Percentiles rank a stretch among this genome's conserved stretches.
These are phyloP conservation scores for Pyrus hybrid DNA, from an alignment of 331 rosid genomes.

Conservation along the genomic window DNA sequence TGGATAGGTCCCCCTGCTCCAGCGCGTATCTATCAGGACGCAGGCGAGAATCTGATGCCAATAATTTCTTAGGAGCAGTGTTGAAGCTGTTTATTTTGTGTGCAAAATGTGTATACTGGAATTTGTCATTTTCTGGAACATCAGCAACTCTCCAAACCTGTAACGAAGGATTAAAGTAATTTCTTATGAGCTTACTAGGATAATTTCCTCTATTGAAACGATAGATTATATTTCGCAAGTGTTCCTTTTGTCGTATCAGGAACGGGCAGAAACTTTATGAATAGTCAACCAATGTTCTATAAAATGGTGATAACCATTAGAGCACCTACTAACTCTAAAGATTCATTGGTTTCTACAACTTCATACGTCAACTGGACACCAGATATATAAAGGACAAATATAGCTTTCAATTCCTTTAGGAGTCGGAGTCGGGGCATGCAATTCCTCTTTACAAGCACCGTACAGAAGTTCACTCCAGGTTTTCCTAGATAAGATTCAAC, in stretches of 20 bases:
- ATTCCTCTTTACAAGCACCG: background rate
- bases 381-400: background rate
- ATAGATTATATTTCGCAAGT: background rate
- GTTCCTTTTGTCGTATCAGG: background rate
- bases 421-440: background rate
- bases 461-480: background rate
- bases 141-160: constrained; percentile 43
- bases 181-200: background rate
- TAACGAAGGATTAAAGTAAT: background rate
- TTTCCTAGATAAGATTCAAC: background rate
- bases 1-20: constrained; percentile 74
- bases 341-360: background rate
- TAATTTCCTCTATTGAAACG: background rate
- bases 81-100: constrained; percentile 83
- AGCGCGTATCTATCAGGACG: constrained; percentile 89
- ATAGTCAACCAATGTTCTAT: background rate
- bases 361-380: background rate
- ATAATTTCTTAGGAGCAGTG: constrained; percentile 70
- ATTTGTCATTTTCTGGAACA: constrained; percentile 60
- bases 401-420: background rate
- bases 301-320: background rate
- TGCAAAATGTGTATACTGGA: constrained; percentile 77
- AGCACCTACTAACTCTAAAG: background rate
- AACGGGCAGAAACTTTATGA: too few relatives aligned
- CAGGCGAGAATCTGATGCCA: constrained; percentile 88